Percentiles rank a stretch among this genome's conserved stretches.
These are phyloP conservation scores for Salicornia ramosissima DNA, from an alignment of 148 eudicot species.

Conservation along the genomic window DNA sequence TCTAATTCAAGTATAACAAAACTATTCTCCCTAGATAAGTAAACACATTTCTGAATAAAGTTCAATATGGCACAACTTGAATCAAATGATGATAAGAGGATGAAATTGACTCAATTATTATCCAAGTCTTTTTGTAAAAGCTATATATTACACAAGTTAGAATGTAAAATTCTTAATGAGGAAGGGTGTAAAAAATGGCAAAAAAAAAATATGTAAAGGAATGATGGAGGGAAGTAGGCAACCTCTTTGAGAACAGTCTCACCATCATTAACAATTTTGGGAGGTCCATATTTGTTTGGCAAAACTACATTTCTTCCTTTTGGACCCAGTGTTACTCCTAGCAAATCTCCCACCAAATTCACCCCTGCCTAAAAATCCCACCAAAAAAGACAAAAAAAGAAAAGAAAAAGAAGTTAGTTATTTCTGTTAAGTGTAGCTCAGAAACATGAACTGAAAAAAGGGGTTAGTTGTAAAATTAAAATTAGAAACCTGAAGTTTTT, in stretches of 20 bases:
- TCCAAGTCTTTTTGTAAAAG: too few relatives aligned
- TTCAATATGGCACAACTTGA: too few relatives aligned
- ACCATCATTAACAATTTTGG: slow-evolving; percentile 95
- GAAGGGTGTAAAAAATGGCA: background rate
- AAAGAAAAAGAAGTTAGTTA: too few relatives aligned
- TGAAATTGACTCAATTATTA: too few relatives aligned
- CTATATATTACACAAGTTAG: too few relatives aligned
- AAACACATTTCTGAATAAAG: too few relatives aligned
- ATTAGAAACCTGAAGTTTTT: slow-evolving; percentile 60
- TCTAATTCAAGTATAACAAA: too few relatives aligned
- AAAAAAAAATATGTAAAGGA: background rate
- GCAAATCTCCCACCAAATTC: slow-evolving; percentile 71
- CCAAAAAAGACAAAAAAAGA: too few relatives aligned
- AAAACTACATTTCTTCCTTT: slow-evolving; percentile 94
- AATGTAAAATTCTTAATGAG: background rate
- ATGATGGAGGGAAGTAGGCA: background rate
- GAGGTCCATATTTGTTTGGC: slow-evolving; percentile 91
- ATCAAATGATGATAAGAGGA: too few relatives aligned
- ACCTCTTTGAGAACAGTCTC: slow-evolving; percentile 95
- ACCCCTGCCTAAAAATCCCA: slow-evolving; percentile 85
- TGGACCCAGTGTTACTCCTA: slow-evolving; percentile 93
- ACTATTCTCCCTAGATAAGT: too few relatives aligned
- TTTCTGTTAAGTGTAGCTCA: background rate
- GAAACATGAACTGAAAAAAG: background rate
- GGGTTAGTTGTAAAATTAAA: background rate